phyloP scores from a whole-genome alignment of 371 early-diverging fungal genomes.

The Mucor piriformis region DNA sequence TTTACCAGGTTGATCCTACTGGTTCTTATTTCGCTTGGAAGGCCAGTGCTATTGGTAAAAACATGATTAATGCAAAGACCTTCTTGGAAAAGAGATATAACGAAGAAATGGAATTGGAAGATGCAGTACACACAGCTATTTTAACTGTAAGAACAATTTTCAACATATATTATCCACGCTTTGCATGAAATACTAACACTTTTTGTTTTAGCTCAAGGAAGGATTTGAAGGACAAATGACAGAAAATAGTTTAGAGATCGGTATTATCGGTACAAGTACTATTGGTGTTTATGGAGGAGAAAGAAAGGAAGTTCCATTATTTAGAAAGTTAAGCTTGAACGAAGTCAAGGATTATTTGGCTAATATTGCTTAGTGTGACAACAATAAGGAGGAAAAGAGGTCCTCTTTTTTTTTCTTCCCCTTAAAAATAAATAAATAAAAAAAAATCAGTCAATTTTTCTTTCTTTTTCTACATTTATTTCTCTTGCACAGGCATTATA shows the following conservation, averaged over 20 bases:
- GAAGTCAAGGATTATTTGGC: constrained; percentile 96
- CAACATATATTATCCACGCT: neutral
- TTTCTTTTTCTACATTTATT: constrained; percentile 1
- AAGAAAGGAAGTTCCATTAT: constrained; percentile 62
- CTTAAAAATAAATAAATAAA: constrained; percentile 10
- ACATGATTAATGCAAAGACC: constrained; percentile 97
- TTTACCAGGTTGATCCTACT: constrained; percentile 99
- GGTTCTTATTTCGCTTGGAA: constrained; percentile 99
- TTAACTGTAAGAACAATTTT: constrained; percentile 65
- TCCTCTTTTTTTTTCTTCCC: constrained; percentile 5
- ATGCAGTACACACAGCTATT: constrained; percentile 97
- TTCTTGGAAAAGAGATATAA: constrained; percentile 97
- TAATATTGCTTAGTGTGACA: constrained; percentile 73
- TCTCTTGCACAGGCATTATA: neutral
- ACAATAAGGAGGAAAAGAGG: constrained; percentile 3
- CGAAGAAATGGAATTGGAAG: constrained; percentile 94
- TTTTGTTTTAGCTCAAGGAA: constrained; percentile 79
- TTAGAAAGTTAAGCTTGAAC: constrained; percentile 73
- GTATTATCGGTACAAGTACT: constrained; percentile 75
- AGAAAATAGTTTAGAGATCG: constrained; percentile 93
- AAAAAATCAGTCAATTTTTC: constrained; percentile 5
- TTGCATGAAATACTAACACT: neutral
- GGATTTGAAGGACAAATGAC: constrained; percentile 97
- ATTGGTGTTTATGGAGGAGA: constrained; percentile 64
- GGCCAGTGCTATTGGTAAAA: constrained; percentile 98